Evolutionary conservation across 2,329 filamentous ascomycete genomes (phyloP), one percentile per base, ranked within the genome.

Genomic region (Beauveria rudraprayagi): DNA sequence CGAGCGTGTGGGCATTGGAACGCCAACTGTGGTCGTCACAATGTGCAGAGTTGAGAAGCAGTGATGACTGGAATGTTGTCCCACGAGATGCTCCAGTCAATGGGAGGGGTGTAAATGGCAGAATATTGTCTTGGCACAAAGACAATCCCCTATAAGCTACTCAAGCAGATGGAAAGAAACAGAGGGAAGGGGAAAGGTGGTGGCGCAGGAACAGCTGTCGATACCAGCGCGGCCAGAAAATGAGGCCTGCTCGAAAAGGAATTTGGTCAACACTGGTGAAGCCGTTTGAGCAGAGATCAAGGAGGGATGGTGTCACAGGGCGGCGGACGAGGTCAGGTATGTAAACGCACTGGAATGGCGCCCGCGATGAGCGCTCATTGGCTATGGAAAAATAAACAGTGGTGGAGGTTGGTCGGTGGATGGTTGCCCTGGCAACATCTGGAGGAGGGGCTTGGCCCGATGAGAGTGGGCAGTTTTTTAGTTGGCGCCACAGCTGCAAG

Each of bases 351-450:
- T 60, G 50, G 58, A 54, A 60, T 60, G 58, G 34, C 41, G 28
- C 3, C 61, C 60, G 65, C 63, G 52, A 61, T 62, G 50, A 59
- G 41, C 55, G 28, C 59, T 67, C 63, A 72, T 72, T 72, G 71
- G 70, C 66, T 43, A 61, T 58, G 50, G 63, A 61, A 67, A 71
- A 71, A 70, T 70, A 68, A 72, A 72, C 71, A 71, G 68, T 54
- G 56, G 44, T 46, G 62, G 60, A 34, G 17, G 55, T 63, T 62
- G 56, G 50, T 40, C 61, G 47, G 56, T 59, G 60, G 51, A 44
- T 62, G n/a, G 70, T 72, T 70, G 68, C 67, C 67, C 47, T 54
- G 65, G 70, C 60, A 67, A 72, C 68, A 34, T 37, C 34, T 48
- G 8, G 48, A 30, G n/a, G 19, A 41, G 8, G n/a, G 48, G 24